phyloP scores from a whole-genome alignment of 305 asterid genomes.

The Solanum hybrid region DNA sequence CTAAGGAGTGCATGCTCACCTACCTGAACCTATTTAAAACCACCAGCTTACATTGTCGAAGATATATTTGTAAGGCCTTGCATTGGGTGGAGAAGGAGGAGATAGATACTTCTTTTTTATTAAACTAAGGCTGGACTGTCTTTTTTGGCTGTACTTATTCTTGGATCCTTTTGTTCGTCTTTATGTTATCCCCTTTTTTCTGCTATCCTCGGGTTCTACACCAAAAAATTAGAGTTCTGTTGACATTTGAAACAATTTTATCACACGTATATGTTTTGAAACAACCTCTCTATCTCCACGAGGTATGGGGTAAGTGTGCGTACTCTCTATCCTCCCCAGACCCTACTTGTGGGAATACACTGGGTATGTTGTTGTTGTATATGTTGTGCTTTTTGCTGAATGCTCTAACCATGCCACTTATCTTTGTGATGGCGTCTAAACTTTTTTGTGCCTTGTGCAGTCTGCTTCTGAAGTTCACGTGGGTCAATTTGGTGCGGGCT shows the following conservation, averaged over 20 bases:
- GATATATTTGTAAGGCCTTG: neutral
- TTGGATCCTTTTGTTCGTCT: neutral
- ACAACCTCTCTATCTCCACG: neutral
- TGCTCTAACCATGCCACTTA: neutral
- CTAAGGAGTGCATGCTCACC: neutral
- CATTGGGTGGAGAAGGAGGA: neutral
- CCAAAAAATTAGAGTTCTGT: neutral
- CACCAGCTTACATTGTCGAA: neutral
- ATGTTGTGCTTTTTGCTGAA: neutral
- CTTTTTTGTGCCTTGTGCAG: conserved; percentile 28
- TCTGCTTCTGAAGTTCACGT: conserved; percentile 94
- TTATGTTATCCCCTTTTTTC: neutral
- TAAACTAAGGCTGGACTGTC: neutral
- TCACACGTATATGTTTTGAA: neutral
- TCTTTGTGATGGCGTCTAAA: neutral
- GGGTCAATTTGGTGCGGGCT: conserved; percentile 91
- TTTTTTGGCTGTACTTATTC: neutral
- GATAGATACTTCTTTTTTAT: neutral
- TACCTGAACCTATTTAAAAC: neutral
- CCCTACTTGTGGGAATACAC: neutral
- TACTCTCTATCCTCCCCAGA: neutral
- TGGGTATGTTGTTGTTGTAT: neutral
- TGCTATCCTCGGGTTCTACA: neutral
- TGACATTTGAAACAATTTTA: neutral
- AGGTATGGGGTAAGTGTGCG: neutral